phyloP scores from a whole-genome alignment of 768 basidiomycete genomes.

The Hydnomerulius pinastri region DNA sequence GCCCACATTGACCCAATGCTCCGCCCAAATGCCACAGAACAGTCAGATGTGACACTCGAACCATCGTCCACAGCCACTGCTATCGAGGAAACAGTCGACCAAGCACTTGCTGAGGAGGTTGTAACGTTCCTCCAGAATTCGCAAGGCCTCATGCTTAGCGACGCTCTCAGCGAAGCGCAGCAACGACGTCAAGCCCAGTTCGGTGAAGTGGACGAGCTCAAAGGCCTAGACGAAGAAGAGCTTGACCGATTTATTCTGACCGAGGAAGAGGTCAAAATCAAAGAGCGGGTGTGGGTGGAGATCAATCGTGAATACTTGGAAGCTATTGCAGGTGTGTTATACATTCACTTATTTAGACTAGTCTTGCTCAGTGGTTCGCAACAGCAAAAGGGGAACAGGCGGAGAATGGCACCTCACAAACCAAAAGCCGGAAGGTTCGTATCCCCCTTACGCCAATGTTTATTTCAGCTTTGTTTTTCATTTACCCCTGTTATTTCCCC shows the following conservation, averaged over 20 bases:
- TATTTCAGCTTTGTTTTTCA: constrained; percentile 23
- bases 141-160: constrained; percentile 57
- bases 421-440: constrained; percentile 82
- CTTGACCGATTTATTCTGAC: constrained; percentile 77
- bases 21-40: constrained; percentile 28
- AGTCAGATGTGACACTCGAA: constrained; percentile 8
- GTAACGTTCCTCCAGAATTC: constrained; percentile 61
- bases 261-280: constrained; percentile 81
- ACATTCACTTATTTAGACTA: neutral
- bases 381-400: constrained; percentile 69
- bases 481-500: constrained; percentile 4
- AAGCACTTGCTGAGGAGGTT: constrained; percentile 70
- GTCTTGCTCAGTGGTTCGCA: constrained; percentile 49
- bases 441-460: constrained; percentile 37
- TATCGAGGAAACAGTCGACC: constrained; percentile 63
- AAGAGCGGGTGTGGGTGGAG: constrained; percentile 93
- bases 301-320: constrained; percentile 90
- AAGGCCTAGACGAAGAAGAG: constrained; percentile 89
- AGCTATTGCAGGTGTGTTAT: constrained; percentile 64
- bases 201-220: constrained; percentile 57
- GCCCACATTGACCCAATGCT: constrained; percentile 62
- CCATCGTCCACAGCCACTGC: constrained; percentile 30
- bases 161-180: constrained; percentile 70
- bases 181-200: constrained; percentile 56
- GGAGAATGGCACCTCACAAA: constrained; percentile 39